Percentiles rank a stretch among this genome's conserved stretches.
Evolutionary conservation across 768 basidiomycete species (phyloP).

Genomic region (Ramaria sp.): DNA sequence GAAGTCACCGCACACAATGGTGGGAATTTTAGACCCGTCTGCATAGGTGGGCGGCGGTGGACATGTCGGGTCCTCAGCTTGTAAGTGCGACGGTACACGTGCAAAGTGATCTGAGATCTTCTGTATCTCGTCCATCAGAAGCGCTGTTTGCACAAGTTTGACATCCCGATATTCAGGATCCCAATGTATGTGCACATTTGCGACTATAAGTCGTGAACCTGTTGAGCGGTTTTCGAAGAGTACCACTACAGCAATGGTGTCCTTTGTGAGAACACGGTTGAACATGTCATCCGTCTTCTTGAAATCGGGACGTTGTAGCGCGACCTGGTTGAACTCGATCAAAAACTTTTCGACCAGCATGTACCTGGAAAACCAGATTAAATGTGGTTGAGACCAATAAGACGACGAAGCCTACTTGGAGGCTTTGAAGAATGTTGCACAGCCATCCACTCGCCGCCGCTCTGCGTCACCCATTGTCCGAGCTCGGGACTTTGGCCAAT

Average conservation of each 20-base stretch:
- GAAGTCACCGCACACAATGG: constrained; percentile 90
- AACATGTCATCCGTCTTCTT: constrained; percentile 99
- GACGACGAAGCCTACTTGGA: constrained; percentile 49
- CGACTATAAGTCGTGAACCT: constrained; percentile 79
- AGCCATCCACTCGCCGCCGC: constrained; percentile 84
- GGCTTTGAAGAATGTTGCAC: constrained; percentile 91
- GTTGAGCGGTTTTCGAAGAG: constrained; percentile 81
- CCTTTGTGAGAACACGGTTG: constrained; percentile 92
- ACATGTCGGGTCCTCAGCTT: constrained; percentile 7
- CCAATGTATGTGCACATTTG: constrained; percentile 91
- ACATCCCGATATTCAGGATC: constrained; percentile 88
- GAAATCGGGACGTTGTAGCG: constrained; percentile 87
- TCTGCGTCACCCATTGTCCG: constrained; percentile 88
- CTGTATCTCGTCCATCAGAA: constrained; percentile 86
- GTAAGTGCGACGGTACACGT: constrained; percentile 34
- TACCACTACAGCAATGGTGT: constrained; percentile 83
- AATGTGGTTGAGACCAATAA: neutral
- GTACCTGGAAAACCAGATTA: constrained; percentile 41
- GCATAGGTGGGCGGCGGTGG: constrained; percentile 53
- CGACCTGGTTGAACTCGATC: constrained; percentile 86
- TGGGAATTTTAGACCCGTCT: constrained; percentile 83
- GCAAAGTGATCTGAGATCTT: constrained; percentile 82
- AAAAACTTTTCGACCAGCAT: constrained; percentile 87
- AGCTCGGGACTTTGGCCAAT: constrained; percentile 85
- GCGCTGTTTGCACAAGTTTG: constrained; percentile 92